Percentiles rank a stretch among this genome's conserved stretches.
Evolutionary conservation across 177 flowering plant genomes (phyloP).

Genomic region (Vitis hybrid): DNA sequence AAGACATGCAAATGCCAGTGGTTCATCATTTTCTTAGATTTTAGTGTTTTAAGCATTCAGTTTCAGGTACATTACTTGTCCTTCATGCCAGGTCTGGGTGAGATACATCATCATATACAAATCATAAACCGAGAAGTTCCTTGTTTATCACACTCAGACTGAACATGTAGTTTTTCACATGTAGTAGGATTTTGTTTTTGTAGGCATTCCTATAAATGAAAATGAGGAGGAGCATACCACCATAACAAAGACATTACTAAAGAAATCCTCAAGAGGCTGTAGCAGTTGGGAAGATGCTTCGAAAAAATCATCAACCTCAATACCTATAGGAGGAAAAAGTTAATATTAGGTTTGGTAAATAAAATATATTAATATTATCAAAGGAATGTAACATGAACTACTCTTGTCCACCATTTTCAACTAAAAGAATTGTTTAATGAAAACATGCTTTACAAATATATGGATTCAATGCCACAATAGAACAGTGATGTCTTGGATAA

Average conservation of each 20-base stretch:
- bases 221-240: slow-evolving; percentile 64
- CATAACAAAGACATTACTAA: slow-evolving; percentile 92
- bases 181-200: too few relatives aligned
- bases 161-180: too few relatives aligned
- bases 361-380: not conserved
- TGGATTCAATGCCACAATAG: not conserved
- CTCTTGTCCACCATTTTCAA: not conserved
- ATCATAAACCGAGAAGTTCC: too few relatives aligned
- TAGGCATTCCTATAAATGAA: not conserved
- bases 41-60: too few relatives aligned
- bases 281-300: slow-evolving; percentile 64
- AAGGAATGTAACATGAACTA: not conserved
- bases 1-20: too few relatives aligned
- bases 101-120: too few relatives aligned
- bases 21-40: too few relatives aligned
- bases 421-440: not conserved
- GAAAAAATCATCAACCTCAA: slow-evolving; percentile 82
- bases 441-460: not conserved
- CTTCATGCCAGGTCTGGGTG: too few relatives aligned
- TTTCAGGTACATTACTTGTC: too few relatives aligned
- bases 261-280: slow-evolving; percentile 88
- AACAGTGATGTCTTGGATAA: not conserved
- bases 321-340: slow-evolving; percentile 46
- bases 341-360: not conserved
- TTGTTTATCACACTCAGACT: too few relatives aligned